Base-by-base conservation (phyloP, 805 yeast species). In the Sugiyamaella mastotermitis region DNA sequence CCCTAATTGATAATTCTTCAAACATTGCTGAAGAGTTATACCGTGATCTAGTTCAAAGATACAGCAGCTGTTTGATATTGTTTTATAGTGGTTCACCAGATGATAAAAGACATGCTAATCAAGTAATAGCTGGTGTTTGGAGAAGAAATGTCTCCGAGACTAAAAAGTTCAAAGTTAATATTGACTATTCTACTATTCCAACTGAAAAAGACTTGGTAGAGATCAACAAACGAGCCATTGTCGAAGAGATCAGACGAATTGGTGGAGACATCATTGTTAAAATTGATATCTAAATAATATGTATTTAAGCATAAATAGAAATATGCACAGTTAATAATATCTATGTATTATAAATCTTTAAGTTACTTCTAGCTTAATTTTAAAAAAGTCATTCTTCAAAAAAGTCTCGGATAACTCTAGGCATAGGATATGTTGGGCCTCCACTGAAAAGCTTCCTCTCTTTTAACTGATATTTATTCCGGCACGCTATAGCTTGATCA, bases 61-160 rank as follows among this genome's bases (percentile, higher is more conserved):
- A 76, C 61, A 75, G 77, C 30, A 80, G 82, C 46, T 69, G 75
- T 14, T 68, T 86, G 32, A 68, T 88, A 3, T 76, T 92, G 53
- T 86, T 92, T 22, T 68, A 58, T 40, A 68, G 70, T 37, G 71
- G 73, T 5, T 58, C 66, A n/a, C 76, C 80, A 6, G 66, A 66
- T 37, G 43, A 44, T 33, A 38, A 48, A 32, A 21, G 35, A 2
- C 27, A 78, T 49, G 15, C 15, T 7, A 14, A 33, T 11, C 36
- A 32, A n/a, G 78, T 80, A 5, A 74, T 90, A 35, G 73, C 88
- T 16, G 97, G 97, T 2, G 62, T 92, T 33, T 79, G 90, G 64
- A 76, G 82, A 37, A 95, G 95, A 2, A 60, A 71, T 3, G 70
- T 72, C 26, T 60, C 74, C 44, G 62, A 67, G 14, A 72, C 74